A percentile compares a stretch with the other conserved stretches of the same genome.
Conservation (phyloP, 108 stramenopile species). For the Mediolabrus comicus region DNA sequence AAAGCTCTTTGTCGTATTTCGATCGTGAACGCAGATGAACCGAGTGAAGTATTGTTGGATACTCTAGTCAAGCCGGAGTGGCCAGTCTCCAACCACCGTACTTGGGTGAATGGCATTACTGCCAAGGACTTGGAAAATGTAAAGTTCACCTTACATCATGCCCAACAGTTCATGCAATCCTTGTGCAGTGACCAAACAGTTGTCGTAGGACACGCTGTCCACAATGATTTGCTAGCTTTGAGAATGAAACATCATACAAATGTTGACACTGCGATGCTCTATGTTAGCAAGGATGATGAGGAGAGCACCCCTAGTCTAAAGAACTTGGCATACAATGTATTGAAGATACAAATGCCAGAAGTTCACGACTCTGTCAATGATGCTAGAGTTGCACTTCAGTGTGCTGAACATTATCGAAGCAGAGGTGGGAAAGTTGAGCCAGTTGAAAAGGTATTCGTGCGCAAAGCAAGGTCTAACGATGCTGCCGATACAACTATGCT, state of each 20-base stretch:
- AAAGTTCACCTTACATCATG: constrained; percentile 90
- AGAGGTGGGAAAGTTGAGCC: constrained; percentile 59
- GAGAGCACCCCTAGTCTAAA: constrained; percentile 65
- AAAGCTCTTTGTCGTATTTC: constrained; percentile 91
- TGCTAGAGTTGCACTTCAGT: constrained; percentile 68
- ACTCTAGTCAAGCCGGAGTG: constrained; percentile 91
- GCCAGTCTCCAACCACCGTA: constrained; percentile 90
- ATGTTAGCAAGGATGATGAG: constrained; percentile 46
- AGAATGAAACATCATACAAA: constrained; percentile 81
- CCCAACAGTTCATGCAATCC: constrained; percentile 92
- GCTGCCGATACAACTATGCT: constrained; percentile 43
- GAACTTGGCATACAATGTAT: constrained; percentile 60
- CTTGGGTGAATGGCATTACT: constrained; percentile 89
- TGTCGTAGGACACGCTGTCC: constrained; percentile 91
- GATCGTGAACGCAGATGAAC: constrained; percentile 86
- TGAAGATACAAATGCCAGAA: constrained; percentile 73
- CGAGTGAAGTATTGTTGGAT: constrained; percentile 87
- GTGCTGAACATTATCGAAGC: constrained; percentile 48
- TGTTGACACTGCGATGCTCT: constrained; percentile 90
- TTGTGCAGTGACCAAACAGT: constrained; percentile 92
- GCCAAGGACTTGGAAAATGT: constrained; percentile 80
- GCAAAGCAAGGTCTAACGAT: constrained; percentile 28
- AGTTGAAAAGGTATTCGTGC: constrained; percentile 45
- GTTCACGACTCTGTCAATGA: constrained; percentile 89
- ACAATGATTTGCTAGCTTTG: constrained; percentile 88